Evolutionary conservation across 306 rosid genomes (phyloP).

Genomic region (Hylodesmum podocarpum): DNA sequence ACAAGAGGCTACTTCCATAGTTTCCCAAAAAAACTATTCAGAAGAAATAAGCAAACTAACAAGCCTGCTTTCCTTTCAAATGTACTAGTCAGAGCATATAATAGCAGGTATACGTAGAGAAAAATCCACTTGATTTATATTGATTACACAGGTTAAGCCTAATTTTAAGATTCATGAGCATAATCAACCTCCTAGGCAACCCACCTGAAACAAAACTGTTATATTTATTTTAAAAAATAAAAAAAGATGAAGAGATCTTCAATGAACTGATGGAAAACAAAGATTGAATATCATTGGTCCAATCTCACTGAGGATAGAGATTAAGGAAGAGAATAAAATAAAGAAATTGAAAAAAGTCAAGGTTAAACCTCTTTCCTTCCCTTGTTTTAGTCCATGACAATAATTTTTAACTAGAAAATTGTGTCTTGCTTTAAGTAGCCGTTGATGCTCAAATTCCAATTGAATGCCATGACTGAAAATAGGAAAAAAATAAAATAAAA

Average conservation of each 20-base stretch:
- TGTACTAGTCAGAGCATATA: constrained; percentile 1
- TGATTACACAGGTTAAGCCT: not conserved
- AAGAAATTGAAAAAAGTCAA: not conserved
- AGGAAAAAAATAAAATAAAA: not conserved
- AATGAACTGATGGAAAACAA: not conserved
- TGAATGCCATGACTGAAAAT: constrained; percentile 58
- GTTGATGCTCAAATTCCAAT: constrained; percentile 50
- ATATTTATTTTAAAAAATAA: not conserved
- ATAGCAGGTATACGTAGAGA: constrained; percentile 2
- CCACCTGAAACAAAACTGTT: not conserved
- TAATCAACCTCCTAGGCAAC: not conserved
- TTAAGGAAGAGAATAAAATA: constrained; percentile 6
- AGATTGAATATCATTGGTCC: not conserved
- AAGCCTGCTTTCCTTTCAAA: not conserved
- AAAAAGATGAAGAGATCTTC: not conserved
- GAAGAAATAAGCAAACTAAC: not conserved
- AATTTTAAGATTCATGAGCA: constrained; percentile 1
- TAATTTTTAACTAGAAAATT: constrained; percentile 55
- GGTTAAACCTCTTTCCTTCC: constrained; percentile 54
- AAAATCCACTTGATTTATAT: constrained; percentile 11
- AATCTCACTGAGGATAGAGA: constrained; percentile 1
- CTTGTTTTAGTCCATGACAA: constrained; percentile 40
- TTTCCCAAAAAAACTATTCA: not conserved
- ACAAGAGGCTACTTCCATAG: not conserved
- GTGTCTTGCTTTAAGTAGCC: constrained; percentile 51